Conservation (phyloP, 2,329 filamentous ascomycete species). For the Pestalotiopsis sp. region DNA sequence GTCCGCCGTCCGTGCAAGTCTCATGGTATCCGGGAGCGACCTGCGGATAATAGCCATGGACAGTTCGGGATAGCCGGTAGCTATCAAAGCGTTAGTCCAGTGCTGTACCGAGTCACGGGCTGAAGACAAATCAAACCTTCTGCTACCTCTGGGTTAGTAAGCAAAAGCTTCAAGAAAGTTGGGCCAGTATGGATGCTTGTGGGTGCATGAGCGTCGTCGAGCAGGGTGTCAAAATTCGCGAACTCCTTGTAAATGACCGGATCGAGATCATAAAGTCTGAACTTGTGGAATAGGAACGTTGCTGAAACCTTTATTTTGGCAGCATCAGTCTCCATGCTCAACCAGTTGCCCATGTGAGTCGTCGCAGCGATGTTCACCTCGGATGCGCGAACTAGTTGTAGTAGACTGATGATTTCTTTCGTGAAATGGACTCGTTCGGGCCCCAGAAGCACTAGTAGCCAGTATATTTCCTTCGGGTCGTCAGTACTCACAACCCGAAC, state of each 20-base stretch:
- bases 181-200: background rate
- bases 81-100: background rate
- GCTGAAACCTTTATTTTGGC: background rate
- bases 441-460: background rate
- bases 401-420: background rate
- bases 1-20: background rate
- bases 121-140: background rate
- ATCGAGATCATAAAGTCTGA: background rate
- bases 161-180: background rate
- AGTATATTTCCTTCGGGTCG: background rate
- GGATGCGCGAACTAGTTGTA: background rate
- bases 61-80: background rate
- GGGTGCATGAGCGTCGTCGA: background rate
- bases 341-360: background rate
- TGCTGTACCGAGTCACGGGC: background rate
- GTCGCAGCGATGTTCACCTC: background rate
- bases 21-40: background rate
- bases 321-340: background rate
- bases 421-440: background rate
- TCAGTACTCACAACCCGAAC: background rate
- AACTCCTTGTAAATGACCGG: background rate
- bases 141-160: background rate
- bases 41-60: background rate
- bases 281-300: background rate
- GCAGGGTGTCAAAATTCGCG: background rate